These are phyloP conservation scores for Magnolia sinica DNA, from an alignment of 164 flowering plant species.

Conservation along the genomic window DNA sequence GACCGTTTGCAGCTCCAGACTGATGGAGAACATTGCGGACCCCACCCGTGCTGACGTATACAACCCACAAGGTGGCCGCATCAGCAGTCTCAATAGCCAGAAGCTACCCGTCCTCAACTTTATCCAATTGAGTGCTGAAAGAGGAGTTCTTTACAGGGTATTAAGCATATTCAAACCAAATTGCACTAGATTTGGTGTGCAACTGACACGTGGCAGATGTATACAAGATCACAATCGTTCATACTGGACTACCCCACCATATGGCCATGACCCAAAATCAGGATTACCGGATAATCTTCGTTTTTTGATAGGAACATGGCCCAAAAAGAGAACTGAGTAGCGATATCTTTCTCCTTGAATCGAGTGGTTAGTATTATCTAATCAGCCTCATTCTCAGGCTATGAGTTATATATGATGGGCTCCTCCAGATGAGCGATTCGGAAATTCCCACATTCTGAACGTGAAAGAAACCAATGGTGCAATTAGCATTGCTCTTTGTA, in stretches of 20 bases:
- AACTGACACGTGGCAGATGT: too few species aligned
- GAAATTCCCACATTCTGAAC: too few species aligned
- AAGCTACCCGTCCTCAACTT: constrained; percentile 51
- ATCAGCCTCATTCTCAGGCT: not conserved
- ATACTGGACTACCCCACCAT: too few species aligned
- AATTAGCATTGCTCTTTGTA: not conserved
- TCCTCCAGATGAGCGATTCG: too few species aligned
- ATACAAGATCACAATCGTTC: too few species aligned
- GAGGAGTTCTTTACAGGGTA: constrained; percentile 53
- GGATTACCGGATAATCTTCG: too few species aligned
- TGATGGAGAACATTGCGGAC: constrained; percentile 53
- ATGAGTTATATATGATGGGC: too few species aligned
- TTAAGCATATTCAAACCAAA: not conserved
- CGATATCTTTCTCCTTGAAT: not conserved
- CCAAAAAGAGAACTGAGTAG: too few species aligned
- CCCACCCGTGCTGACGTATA: constrained; percentile 49
- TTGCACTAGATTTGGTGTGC: too few species aligned
- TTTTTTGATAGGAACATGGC: not conserved
- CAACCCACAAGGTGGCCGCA: constrained; percentile 33
- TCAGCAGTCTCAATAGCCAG: constrained; percentile 40
- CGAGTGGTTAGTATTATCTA: not conserved
- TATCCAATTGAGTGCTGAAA: constrained; percentile 50
- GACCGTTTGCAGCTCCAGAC: constrained; percentile 43
- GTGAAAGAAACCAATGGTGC: too few species aligned
- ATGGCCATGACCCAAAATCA: too few species aligned